Base-by-base conservation (phyloP, 495 filamentous ascomycete genomes). In the Aspergillus nanangensis region DNA sequence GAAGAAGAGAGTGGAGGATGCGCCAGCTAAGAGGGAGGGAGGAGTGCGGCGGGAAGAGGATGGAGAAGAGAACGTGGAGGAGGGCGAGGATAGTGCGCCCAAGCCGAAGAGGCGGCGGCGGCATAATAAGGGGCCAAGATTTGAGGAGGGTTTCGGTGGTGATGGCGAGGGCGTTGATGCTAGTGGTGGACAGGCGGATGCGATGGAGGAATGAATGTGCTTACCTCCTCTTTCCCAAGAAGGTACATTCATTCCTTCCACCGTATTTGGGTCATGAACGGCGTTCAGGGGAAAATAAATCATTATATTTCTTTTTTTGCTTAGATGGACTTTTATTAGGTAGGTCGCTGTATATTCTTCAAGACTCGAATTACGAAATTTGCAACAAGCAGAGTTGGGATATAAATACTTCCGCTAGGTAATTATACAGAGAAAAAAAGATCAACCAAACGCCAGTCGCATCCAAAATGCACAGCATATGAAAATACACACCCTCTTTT, bases 71-170 rank as follows among this genome's bases (percentile, higher is more conserved):
- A 45, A 47, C 36, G 56, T 31, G 18, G 46, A 29, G 15, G 47
- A 41, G 35, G 61, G 59, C n/a, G 57, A 46, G 10, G 58, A 56
- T 15, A 38, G 50, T 39, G 48, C 48, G 11, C 45, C 57, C 20
- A 72, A 66, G 33, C 34, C 57, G 34, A 72, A 68, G 47, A 78
- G 70, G 57, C 71, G 78, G 46, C 78, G 66, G 54, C 62, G 74
- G 22, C 73, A 71, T 49, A 70, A 74, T 51, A 58, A 69, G 45
- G 41, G 61, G 29, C 44, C 50, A 8, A 62, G 54, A 27, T 40
- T 27, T 15, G 58, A 41, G 35, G 60, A 52, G 44, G 45, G 35
- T 21, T 59, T 47, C 41, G 44, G 27, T 18, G 61, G 56, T 35
- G 58, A 60, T 23, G 59, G 21, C 42, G 33, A 38, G 53, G 36